Base-by-base conservation (phyloP, 345 rosid genomes). In the Brassica incana region DNA sequence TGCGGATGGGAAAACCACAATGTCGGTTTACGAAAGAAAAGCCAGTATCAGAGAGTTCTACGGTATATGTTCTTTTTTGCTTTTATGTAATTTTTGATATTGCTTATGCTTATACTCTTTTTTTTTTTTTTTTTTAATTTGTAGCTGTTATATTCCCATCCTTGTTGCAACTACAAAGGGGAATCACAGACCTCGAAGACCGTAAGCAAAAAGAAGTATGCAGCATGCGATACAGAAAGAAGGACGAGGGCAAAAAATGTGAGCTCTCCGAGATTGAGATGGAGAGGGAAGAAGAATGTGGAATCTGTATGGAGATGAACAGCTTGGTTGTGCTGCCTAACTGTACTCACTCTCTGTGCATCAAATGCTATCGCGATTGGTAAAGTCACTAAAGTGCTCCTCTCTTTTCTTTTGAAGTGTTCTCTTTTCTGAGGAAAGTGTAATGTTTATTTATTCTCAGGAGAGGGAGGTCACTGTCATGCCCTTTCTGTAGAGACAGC, bases 1-100 rank as follows among this genome's bases (percentile, higher is more conserved):
- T 81, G 88, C 93, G 1, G 98, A 93, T 83, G 94, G 97, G 4
- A 93, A 89, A 81, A 90, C 94, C 56, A 90, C 98, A 10, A 88
- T 94, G 95, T 88, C 95, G 27, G 90, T 90, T 72, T 81, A 90
- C 69, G 97, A 92, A 81, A 88, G 97, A 83, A 90, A 87, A 85
- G 97, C 97, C 11, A 94, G 93, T 71, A 78, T 94, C 30, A 81
- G 85, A 76, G 93, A 93, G 76, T 93, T 93, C 80, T 90, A 91
- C n/a, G 95, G 98, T 93, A 78, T 60, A 12, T 68, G 25, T 11
- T 11, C 27, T 27, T 33, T 10, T 50, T 4, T 43, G 8, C 12
- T 0, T 5, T 3, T 2, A 43, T 43, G 5, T 11, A 43, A 11
- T 11, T 3, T 10, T 75, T 62, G 67, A 8, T 62, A 5, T 7